phyloP scores from a whole-genome alignment of 208 protist genomes.

The Leishmania martiniquensis region DNA sequence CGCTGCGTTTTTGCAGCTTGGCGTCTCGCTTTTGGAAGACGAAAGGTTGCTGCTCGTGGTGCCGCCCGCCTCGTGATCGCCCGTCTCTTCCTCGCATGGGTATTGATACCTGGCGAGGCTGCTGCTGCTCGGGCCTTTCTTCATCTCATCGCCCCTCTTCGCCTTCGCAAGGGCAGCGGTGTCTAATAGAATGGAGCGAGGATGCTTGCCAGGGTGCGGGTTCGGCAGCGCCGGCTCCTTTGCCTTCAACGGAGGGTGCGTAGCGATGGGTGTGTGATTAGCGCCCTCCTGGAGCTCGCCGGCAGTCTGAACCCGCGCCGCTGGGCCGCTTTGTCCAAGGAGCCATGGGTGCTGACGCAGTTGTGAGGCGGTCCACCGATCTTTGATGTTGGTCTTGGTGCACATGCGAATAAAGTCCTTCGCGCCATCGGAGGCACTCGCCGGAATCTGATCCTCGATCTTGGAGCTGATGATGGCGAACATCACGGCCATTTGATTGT shows the following conservation, averaged over 20 bases:
- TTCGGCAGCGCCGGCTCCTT: conserved; percentile 6
- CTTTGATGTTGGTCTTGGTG: conserved; percentile 66
- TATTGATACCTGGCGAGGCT: conserved; percentile 4
- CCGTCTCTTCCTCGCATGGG: conserved; percentile 15
- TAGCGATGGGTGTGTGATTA: background rate
- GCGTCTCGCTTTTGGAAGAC: conserved; percentile 23
- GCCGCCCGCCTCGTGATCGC: conserved; percentile 25
- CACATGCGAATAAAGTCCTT: conserved; percentile 80
- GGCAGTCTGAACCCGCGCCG: background rate
- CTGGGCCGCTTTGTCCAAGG: conserved; percentile 14
- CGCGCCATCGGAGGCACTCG: conserved; percentile 55
- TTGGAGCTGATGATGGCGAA: conserved; percentile 88
- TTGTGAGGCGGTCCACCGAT: conserved; percentile 63
- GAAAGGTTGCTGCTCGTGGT: conserved; percentile 38
- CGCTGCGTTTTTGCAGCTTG: background rate
- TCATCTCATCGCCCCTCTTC: background rate
- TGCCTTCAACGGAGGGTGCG: background rate
- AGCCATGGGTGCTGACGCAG: conserved; percentile 83
- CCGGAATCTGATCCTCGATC: conserved; percentile 72
- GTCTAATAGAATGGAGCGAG: conserved; percentile 31
- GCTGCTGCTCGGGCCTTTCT: background rate
- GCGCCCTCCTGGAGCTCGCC: background rate
- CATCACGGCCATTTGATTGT: conserved; percentile 93
- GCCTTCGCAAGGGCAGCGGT: conserved; percentile 22
- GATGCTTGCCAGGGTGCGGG: conserved; percentile 5